Conservation (phyloP, 2,329 filamentous ascomycete species). For the Ophioceras dolichostomum region DNA sequence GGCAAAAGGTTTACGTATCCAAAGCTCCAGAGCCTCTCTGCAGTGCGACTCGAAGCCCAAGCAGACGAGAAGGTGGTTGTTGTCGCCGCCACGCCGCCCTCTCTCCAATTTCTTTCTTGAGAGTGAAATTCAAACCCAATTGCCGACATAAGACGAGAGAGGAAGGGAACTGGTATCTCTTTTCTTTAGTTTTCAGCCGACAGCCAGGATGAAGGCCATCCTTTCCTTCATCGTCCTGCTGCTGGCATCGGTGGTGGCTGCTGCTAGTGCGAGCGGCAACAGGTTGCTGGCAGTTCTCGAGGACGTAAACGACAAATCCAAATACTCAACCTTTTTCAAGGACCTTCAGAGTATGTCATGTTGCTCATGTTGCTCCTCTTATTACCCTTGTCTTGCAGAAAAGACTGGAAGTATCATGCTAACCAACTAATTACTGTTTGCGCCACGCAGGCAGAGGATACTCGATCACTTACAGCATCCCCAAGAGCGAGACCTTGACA, state of each 20-base stretch:
- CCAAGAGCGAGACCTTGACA: slow-evolving; percentile 63
- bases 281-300: slow-evolving; percentile 80
- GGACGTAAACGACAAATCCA: slow-evolving; percentile 64
- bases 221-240: slow-evolving; percentile 58
- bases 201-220: slow-evolving; percentile 16
- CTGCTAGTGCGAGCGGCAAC: slow-evolving; percentile 66
- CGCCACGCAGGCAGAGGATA: slow-evolving; percentile 66
- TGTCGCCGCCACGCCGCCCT: neutral
- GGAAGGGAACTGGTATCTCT: too few species aligned
- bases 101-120: slow-evolving; percentile 6
- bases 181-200: slow-evolving; percentile 2
- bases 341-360: slow-evolving; percentile 52
- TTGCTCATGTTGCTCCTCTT: neutral
- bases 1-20: slow-evolving; percentile 23
- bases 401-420: too few species aligned
- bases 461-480: slow-evolving; percentile 67
- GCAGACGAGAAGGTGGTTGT: too few species aligned
- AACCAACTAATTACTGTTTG: slow-evolving; percentile 6
- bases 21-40: too few species aligned
- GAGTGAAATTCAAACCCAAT: too few species aligned
- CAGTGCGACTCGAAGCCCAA: too few species aligned
- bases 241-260: slow-evolving; percentile 55
- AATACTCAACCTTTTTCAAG: slow-evolving; percentile 70
- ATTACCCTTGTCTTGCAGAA: neutral
- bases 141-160: too few species aligned